These are phyloP conservation scores for Trichosporon inkin DNA, from an alignment of 1,284 basidiomycete species.

Conservation along the genomic window DNA sequence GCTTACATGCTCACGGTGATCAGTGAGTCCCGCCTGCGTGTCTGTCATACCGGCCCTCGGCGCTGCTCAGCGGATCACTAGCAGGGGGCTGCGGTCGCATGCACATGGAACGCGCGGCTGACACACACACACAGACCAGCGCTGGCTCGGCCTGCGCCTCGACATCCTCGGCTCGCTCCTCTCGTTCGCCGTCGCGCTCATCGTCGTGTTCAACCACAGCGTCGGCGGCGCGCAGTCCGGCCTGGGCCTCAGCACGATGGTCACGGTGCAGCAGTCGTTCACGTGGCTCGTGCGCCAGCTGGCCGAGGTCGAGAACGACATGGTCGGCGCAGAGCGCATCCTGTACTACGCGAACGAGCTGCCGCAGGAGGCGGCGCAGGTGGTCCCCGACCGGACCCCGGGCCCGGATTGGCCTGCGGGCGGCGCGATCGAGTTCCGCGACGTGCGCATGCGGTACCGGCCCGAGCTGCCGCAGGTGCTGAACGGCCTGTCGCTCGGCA, in stretches of 20 bases:
- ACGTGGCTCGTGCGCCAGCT: conserved; percentile 78
- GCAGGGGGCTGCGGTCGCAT: too few species aligned
- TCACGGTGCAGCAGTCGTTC: conserved; percentile 55
- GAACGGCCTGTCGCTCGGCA: conserved; percentile 58
- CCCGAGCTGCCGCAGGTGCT: conserved; percentile 54
- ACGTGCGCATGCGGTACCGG: conserved; percentile 54
- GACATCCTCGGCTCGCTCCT: conserved; percentile 76
- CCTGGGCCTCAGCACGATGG: conserved; percentile 55
- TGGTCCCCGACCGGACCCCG: conserved; percentile 60
- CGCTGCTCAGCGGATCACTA: background rate
- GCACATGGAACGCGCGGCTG: background rate
- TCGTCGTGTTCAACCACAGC: conserved; percentile 67
- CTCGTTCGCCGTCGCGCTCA: conserved; percentile 72
- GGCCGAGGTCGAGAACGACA: conserved; percentile 83
- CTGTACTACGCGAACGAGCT: conserved; percentile 63
- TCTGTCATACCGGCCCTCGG: too few species aligned
- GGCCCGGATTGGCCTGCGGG: conserved; percentile 62
- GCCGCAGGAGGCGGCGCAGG: conserved; percentile 73
- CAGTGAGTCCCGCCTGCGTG: too few species aligned
- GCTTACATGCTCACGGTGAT: conserved; percentile 74
- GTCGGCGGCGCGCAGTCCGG: conserved; percentile 73
- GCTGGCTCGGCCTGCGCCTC: conserved; percentile 83
- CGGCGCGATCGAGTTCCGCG: conserved; percentile 49
- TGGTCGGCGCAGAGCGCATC: conserved; percentile 84
- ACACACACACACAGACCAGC: conserved; percentile 55